Conservation (phyloP, 176 grass and related monocot genomes). For the Oryza nivara region DNA sequence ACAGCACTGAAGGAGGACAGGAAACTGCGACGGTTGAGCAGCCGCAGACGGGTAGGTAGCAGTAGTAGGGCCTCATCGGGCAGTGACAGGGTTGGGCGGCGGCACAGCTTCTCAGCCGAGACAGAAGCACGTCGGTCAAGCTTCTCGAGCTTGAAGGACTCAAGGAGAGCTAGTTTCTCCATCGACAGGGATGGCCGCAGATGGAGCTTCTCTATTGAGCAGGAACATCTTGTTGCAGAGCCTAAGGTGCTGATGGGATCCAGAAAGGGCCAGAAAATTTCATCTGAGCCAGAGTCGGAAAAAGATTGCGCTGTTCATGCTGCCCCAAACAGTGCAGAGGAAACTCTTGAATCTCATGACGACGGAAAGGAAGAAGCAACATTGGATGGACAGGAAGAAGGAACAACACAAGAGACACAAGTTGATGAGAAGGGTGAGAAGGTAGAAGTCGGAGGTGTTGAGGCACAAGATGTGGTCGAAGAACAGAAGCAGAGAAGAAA, state of each 20-base stretch:
- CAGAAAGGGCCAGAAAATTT: slow-evolving; percentile 59
- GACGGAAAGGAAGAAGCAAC: slow-evolving; percentile 45
- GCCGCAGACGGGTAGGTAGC: slow-evolving; percentile 50
- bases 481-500: slow-evolving; percentile 52
- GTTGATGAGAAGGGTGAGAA: slow-evolving; percentile 24
- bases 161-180: slow-evolving; percentile 86
- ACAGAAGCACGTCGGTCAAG: slow-evolving; percentile 62
- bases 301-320: slow-evolving; percentile 40
- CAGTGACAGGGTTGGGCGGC: slow-evolving; percentile 58
- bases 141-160: slow-evolving; percentile 71
- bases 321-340: slow-evolving; percentile 50
- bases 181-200: slow-evolving; percentile 70
- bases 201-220: slow-evolving; percentile 93
- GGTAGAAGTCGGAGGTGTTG: slow-evolving; percentile 26
- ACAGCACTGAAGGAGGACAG: slow-evolving; percentile 60
- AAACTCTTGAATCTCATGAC: slow-evolving; percentile 40
- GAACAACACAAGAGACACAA: slow-evolving; percentile 2
- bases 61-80: slow-evolving; percentile 47
- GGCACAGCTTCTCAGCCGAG: slow-evolving; percentile 88
- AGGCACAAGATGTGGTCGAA: slow-evolving; percentile 18
- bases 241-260: slow-evolving; percentile 64
- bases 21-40: slow-evolving; percentile 58
- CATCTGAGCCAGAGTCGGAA: slow-evolving; percentile 48
- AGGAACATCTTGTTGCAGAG: slow-evolving; percentile 72
- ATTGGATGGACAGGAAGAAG: slow-evolving; percentile 50